Conservation (phyloP, 1,284 basidiomycete genomes). For the Stereum hirsutum region DNA sequence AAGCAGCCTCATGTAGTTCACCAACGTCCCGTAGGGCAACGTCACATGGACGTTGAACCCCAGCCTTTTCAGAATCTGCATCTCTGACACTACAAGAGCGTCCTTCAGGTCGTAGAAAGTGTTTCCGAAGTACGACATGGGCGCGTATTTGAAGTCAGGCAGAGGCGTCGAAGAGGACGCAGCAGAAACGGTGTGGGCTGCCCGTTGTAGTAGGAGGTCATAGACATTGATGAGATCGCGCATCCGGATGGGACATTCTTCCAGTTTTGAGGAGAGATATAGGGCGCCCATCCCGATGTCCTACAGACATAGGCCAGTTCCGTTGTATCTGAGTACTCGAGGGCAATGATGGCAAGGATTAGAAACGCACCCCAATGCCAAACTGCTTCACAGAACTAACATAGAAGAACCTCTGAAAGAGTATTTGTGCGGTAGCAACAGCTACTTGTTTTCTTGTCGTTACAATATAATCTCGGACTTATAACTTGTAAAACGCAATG, state of each 20-base stretch:
- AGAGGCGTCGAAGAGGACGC: slow-evolving; percentile 13
- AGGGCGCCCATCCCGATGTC: slow-evolving; percentile 91
- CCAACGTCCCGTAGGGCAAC: slow-evolving; percentile 88
- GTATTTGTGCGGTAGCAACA: slow-evolving; percentile 91
- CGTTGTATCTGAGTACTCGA: slow-evolving; percentile 3
- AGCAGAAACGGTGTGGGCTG: slow-evolving; percentile 29
- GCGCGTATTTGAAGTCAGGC: slow-evolving; percentile 59
- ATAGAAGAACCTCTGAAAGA: slow-evolving; percentile 97
- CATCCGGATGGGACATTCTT: slow-evolving; percentile 88
- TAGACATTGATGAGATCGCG: slow-evolving; percentile 94
- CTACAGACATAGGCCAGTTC: slow-evolving; percentile 27
- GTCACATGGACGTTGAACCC: slow-evolving; percentile 87
- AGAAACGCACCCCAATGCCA: slow-evolving; percentile 61
- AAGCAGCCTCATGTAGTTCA: slow-evolving; percentile 91
- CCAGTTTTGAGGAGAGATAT: slow-evolving; percentile 92
- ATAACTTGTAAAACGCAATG: slow-evolving; percentile 8
- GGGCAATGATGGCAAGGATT: no score
- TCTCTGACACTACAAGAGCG: slow-evolving; percentile 87
- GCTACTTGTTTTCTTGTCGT: slow-evolving; percentile 94
- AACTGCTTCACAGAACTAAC: slow-evolving; percentile 93
- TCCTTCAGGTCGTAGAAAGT: slow-evolving; percentile 87
- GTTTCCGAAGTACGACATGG: slow-evolving; percentile 80
- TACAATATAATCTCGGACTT: slow-evolving; percentile 6
- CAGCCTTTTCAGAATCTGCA: slow-evolving; percentile 94
- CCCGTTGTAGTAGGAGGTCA: slow-evolving; percentile 73